phyloP scores from a whole-genome alignment of 345 rosid species.

The Bruguiera parviflora region DNA sequence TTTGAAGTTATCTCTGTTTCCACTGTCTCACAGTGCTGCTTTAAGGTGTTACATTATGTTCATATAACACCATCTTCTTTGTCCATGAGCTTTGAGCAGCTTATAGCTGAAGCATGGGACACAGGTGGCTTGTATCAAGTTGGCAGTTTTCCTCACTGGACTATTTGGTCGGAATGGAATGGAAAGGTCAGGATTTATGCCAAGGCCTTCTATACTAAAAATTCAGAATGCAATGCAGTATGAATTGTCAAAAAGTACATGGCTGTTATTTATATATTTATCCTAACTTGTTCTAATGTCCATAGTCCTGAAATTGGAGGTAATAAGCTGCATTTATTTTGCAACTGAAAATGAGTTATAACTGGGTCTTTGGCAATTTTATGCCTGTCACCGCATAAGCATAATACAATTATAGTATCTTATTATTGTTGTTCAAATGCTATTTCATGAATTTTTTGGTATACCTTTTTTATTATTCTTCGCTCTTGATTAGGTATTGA shows the following conservation, averaged over 20 bases:
- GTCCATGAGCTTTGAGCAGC: constrained; percentile 42
- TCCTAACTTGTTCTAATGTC: not conserved
- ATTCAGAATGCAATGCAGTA: not conserved
- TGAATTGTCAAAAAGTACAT: not conserved
- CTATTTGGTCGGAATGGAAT: constrained; percentile 97
- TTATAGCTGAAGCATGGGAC: constrained; percentile 99
- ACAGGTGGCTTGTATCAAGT: constrained; percentile 97
- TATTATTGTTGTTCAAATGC: not conserved
- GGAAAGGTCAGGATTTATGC: constrained; percentile 70
- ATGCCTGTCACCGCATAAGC: no score
- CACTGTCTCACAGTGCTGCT: no score
- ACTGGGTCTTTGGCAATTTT: no score
- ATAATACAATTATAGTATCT: no score
- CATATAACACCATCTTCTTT: not conserved
- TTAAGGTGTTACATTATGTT: no score
- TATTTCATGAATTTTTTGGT: not conserved
- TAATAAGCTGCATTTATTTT: not conserved
- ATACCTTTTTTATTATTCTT: not conserved
- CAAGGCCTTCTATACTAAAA: not conserved
- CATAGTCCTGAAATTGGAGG: not conserved
- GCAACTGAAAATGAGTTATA: not conserved
- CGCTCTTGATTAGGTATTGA: not conserved
- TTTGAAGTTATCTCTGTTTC: no score
- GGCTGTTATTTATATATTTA: not conserved
- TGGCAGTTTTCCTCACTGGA: constrained; percentile 95